Conservation (phyloP, 1,139 yeast species). For the Blastobotrys arbuscula region DNA sequence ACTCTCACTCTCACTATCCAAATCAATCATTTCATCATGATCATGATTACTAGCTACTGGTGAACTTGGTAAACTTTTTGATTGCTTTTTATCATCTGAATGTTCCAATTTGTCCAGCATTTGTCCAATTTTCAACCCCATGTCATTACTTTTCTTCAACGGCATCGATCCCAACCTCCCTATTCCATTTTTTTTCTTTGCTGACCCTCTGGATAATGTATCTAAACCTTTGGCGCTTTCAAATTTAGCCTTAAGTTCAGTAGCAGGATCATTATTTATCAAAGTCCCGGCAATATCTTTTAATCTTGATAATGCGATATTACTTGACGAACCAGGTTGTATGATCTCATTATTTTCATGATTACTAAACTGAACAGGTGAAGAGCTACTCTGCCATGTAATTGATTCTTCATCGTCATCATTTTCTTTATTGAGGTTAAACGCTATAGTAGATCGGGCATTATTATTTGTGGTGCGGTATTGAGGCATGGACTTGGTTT, state of each 20-base stretch:
- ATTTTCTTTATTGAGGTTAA: background rate
- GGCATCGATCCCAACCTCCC: constrained; percentile 7
- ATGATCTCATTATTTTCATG: background rate
- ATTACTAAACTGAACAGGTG: background rate
- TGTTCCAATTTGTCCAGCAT: constrained; percentile 1
- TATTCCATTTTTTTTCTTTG: background rate
- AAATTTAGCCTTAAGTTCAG: constrained; percentile 11
- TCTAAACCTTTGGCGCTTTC: background rate
- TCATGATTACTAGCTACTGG: constrained; percentile 1
- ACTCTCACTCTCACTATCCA: constrained; percentile 12
- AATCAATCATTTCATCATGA: background rate
- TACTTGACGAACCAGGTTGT: background rate
- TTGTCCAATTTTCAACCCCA: constrained; percentile 8
- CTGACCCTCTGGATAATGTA: background rate
- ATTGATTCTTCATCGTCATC: constrained; percentile 5
- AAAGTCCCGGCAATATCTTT: constrained; percentile 2
- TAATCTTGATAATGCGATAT: background rate
- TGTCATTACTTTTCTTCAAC: background rate
- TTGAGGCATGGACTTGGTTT: background rate
- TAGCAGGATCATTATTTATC: constrained; percentile 3
- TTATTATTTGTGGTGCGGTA: background rate
- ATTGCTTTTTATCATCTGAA: background rate
- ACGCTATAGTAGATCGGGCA: background rate
- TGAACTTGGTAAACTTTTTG: constrained; percentile 13
- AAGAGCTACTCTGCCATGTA: constrained; percentile 9